Percentiles rank a stretch among this genome's conserved stretches.
Evolutionary conservation across 2,329 filamentous ascomycete genomes (phyloP).

Genomic region (Raffaelea deltoideospora): DNA sequence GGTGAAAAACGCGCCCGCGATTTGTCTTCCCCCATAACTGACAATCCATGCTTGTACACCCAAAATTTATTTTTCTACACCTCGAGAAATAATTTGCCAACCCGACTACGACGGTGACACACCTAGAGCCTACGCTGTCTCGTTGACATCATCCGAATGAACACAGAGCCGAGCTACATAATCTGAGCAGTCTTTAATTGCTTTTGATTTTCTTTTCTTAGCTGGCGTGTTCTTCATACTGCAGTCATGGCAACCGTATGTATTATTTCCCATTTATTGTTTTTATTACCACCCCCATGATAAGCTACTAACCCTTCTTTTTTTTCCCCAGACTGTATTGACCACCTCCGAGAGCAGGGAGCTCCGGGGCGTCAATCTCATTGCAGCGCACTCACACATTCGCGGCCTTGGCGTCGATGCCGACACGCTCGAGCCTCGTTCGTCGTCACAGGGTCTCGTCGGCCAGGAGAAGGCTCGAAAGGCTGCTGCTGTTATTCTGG

Average conservation of each 20-base stretch:
- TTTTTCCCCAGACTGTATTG: constrained; percentile 33
- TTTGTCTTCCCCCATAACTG: too few relatives aligned
- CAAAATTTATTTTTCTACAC: too few relatives aligned
- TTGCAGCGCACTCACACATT: constrained; percentile 96
- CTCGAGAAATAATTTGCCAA: too few relatives aligned
- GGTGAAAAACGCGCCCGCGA: too few relatives aligned
- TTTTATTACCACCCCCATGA: not conserved
- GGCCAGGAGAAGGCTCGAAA: constrained; percentile 95
- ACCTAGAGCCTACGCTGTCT: too few relatives aligned
- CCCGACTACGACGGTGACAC: too few relatives aligned
- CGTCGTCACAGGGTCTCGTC: constrained; percentile 79
- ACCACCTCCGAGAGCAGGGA: constrained; percentile 93
- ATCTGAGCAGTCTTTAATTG: too few relatives aligned
- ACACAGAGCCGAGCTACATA: too few relatives aligned
- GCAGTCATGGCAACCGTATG: constrained; percentile 9
- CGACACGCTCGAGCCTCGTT: constrained; percentile 76
- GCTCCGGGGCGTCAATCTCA: constrained; percentile 90
- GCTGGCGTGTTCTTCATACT: not conserved
- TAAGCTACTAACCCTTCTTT: not conserved
- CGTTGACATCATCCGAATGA: too few relatives aligned
- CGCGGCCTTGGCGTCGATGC: constrained; percentile 86
- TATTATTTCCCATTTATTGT: not conserved
- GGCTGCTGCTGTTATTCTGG: constrained; percentile 85
- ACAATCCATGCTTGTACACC: too few relatives aligned
- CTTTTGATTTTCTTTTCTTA: too few relatives aligned